Base-by-base conservation (phyloP, 441 rosid species). In the Adansonia grandidieri region DNA sequence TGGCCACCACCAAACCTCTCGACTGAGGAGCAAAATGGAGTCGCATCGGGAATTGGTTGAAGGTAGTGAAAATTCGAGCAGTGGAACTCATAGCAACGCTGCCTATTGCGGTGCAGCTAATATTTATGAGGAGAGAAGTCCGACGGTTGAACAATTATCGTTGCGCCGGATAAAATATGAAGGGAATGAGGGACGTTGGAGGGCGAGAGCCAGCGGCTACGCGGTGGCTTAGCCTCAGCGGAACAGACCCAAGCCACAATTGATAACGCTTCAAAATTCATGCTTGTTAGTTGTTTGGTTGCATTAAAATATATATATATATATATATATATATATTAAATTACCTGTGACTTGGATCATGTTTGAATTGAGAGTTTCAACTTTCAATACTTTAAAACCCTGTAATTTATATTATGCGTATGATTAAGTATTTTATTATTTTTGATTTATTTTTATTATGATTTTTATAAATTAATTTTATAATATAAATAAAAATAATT, bases 61-160 rank as follows among this genome's bases (percentile, higher is more conserved):
- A 77, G 61, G 53, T 73, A 15, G 79, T 63, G 77, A 85, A 80
- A 66, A 74, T 60, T 77, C 88, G 89, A 87, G 93, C 84, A 11
- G 87, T 32, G 58, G 87, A 83, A 85, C 78, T 85, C 78, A 86
- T 80, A 24, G 92, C 75, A 81, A 88, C 81, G 86, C 89, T 73
- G 71, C 57, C 85, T 94, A 89, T 89, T 47, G 76, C 74, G 60
- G 20, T 17, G 47, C 66, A n/a, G 62, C 47, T n/a, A 28, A 28
- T 28, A n/a, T 61, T 61, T 54, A 54, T 1, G 32, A 22, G 13
- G n/a, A 50, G 15, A n/a, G 5, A 65, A 64, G n/a, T 20, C 37
- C 44, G 77, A 62, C 10, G 61, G n/a, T 72, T 72, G 75, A 57
- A 73, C 54, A 56, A 73, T 22, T 9, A 2, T n/a, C 6, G 24